Base-by-base conservation (phyloP, 768 basidiomycete genomes). In the Boletus huronensis region DNA sequence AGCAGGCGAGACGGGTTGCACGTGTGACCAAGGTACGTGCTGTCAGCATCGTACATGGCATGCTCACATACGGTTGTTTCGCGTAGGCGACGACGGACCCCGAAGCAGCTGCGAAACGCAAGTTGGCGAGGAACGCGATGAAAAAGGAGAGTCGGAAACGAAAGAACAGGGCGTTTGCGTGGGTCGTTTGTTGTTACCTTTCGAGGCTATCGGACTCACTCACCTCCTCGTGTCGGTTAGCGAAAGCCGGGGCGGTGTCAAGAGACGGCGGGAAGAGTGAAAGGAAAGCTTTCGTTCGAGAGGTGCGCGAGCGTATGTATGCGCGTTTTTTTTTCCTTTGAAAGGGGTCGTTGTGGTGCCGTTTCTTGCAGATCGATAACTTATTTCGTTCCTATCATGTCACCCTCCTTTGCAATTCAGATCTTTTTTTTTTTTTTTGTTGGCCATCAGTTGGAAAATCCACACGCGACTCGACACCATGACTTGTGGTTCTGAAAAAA, bases 101-200 rank as follows among this genome's bases (percentile, higher is more conserved):
- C 0, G 82, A 87, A 61, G 82, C 79, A 1, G 86, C 89, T 23
- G 88, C 90, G 16, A 86, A 80, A 67, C 75, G 90, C 54, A 93
- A 88, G 69, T 64, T 82, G 52, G 85, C 87, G 59, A 74, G 84
- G 58, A 90, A 91, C 58, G 70, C 70, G 10, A 76, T 81, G 61
- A 95, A 95, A 75, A 93, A 92, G 71, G 91, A 90, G 61, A 88
- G 88, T 59, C 79, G 85, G 65, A 95, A 95, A 69, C 75, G 91
- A 63, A 94, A 92, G 70, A 79, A 77, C 42, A 70, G 75, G 26
- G 64, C 69, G 25, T 85, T 83, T 65, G 76, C 78, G 87, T 87
- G 63, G 73, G 88, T 78, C 3, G 43, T 9, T 7, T 36, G 32
- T n/a, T 34, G n/a, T 48, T 26, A 46, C 3, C 11, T 31, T 11